These are phyloP conservation scores for Syzygium aqueum DNA, from an alignment of 345 rosid genomes.

Conservation along the genomic window DNA sequence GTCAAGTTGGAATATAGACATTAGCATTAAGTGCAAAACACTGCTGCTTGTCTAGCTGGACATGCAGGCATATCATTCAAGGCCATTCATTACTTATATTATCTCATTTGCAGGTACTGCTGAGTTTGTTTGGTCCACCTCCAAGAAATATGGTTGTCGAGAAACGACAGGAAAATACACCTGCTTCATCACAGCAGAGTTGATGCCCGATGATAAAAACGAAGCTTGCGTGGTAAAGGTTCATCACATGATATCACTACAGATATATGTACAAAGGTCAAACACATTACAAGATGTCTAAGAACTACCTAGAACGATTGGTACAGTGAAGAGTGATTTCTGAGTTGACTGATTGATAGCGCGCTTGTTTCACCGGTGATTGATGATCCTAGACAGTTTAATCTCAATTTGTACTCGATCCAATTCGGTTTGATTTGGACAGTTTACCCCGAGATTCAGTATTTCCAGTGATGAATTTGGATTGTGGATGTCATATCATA, in stretches of 20 bases:
- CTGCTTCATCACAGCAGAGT: constrained; percentile 23
- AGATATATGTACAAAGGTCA: not conserved
- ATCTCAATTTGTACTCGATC: not conserved
- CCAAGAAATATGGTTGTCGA: constrained; percentile 2
- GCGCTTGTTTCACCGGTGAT: not conserved
- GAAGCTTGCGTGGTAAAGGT: not conserved
- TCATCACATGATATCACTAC: not conserved
- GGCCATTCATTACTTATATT: not conserved
- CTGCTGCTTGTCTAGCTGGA: not conserved
- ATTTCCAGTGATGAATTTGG: not conserved
- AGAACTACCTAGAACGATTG: not conserved
- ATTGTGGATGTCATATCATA: not conserved
- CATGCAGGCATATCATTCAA: not conserved
- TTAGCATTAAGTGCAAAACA: not conserved
- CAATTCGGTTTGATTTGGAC: not conserved
- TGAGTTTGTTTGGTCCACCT: constrained; percentile 77
- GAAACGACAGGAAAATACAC: not conserved
- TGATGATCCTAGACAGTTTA: not conserved
- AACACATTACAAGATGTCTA: not conserved
- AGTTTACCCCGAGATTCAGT: not conserved
- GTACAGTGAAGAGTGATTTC: not conserved
- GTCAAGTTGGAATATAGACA: not conserved
- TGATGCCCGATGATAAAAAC: constrained; percentile 6
- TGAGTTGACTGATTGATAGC: not conserved
- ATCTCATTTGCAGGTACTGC: constrained; percentile 49